Evolutionary conservation across 2,329 filamentous ascomycete genomes (phyloP), one percentile per base, ranked within the genome.

Genomic region (Nigrospora oryzae): DNA sequence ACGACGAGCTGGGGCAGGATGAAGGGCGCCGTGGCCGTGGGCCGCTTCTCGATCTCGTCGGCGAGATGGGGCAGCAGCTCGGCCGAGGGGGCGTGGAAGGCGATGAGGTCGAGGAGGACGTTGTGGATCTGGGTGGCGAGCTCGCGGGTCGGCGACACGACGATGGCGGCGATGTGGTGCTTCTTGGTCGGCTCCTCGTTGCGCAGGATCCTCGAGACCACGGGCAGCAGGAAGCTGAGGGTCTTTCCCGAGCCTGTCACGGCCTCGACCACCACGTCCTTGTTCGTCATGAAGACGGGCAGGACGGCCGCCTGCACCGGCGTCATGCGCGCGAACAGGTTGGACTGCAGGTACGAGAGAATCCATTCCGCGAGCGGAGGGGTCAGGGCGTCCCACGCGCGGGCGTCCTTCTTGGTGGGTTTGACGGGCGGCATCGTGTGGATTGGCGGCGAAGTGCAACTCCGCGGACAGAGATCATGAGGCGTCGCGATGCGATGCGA

Each of bases 231-330:
- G 57, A 91, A 98, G 1, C 88, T 79, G 30, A 95, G 71, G 0
- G 89, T 95, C 67, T 96, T 95, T 48, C 89, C 89, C 63, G 86
- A 93, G 12, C 90, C 89, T 3, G 89, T 95, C 4, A 95, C 89
- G 31, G 89, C 89, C 74, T 84, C 42, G 28, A 44, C 89, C 1
- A 95, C 89, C 5, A 95, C 87, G 64, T 95, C 89, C 59, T 94
- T 95, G 62, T 95, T 86, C 42, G 81, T 83, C 31, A 42, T 36
- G n/a, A 49, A 49, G 2, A 49, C 34, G 8, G 47, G 47, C 1
- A 49, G 33, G 40, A 88, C 85, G 47, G 89, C 91, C 38, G 90
- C 88, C 67, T 97, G 91, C n/a, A 96, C 90, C 1, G 91, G 91
- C 4, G 90, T 96, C 75, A 93, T 90, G 62, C 85, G 83, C 51